Evolutionary conservation across 768 basidiomycete species (phyloP).

Genomic region (Russula lepida): DNA sequence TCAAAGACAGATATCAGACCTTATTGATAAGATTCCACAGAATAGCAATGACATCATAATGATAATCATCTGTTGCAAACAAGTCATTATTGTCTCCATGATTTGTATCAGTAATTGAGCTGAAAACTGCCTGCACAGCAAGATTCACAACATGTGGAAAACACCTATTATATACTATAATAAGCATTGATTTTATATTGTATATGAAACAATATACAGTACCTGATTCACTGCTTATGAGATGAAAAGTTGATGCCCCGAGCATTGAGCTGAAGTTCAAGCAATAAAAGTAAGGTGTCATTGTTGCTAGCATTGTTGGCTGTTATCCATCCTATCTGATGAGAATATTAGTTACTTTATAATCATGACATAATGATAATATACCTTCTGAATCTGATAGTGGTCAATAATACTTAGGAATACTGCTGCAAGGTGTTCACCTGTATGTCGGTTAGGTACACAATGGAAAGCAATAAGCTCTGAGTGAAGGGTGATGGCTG

Average conservation of each 20-base stretch:
- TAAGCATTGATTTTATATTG: conserved; percentile 1
- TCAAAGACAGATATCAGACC: too few relatives aligned
- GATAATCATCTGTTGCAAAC: too few relatives aligned
- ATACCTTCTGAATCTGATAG: too few relatives aligned
- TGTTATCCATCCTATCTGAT: conserved; percentile 34
- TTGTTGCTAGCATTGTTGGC: conserved; percentile 28
- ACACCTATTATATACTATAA: conserved; percentile 20
- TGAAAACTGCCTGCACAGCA: conserved; percentile 1
- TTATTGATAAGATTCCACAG: too few relatives aligned
- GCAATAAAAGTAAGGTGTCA: conserved; percentile 7
- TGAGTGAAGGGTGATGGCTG: neutral
- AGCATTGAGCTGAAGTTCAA: too few relatives aligned
- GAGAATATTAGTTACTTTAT: conserved; percentile 3
- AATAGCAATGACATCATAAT: too few relatives aligned
- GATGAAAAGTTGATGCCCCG: too few relatives aligned
- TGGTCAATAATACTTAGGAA: too few relatives aligned
- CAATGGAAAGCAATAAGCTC: conserved; percentile 32
- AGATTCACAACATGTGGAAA: conserved; percentile 21
- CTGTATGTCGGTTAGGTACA: conserved; percentile 32
- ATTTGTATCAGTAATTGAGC: neutral
- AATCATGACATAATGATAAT: too few relatives aligned
- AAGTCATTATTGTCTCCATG: too few relatives aligned
- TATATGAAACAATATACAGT: conserved; percentile 3
- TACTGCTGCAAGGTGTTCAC: conserved; percentile 28
- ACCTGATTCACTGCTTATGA: conserved; percentile 5